Evolutionary conservation across 257 asterid genomes (phyloP).

Genomic region (Ligustrum vulgare): DNA sequence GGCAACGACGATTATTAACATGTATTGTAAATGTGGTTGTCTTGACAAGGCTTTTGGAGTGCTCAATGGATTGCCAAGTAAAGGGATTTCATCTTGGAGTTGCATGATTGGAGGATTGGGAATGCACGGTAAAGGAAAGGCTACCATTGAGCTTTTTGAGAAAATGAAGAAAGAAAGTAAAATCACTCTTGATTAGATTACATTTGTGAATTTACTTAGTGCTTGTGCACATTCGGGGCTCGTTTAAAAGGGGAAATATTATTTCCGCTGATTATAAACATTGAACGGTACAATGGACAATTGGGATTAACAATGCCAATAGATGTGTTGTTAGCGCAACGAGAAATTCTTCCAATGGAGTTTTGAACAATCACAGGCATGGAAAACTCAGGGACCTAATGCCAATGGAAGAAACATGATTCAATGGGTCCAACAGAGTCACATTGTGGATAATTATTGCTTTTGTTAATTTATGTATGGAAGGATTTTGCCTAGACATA

Average conservation of each 20-base stretch:
- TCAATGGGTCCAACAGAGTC: constrained; percentile 39
- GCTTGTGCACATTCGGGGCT: constrained; percentile 87
- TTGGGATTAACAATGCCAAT: constrained; percentile 20
- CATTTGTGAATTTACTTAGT: constrained; percentile 72
- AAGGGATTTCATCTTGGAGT: constrained; percentile 83
- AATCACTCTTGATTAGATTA: constrained; percentile 56
- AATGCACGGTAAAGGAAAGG: constrained; percentile 71
- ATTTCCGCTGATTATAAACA: constrained; percentile 26
- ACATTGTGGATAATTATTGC: constrained; percentile 14
- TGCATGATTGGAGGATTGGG: constrained; percentile 93
- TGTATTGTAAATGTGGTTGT: constrained; percentile 87
- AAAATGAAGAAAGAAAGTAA: constrained; percentile 59
- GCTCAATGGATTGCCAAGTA: constrained; percentile 42
- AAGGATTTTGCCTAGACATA: neutral
- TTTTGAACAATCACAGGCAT: constrained; percentile 22
- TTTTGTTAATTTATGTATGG: neutral
- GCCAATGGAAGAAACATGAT: constrained; percentile 35
- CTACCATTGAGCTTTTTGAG: constrained; percentile 65
- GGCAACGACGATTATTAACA: constrained; percentile 60
- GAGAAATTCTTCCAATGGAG: neutral
- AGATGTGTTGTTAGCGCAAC: constrained; percentile 19
- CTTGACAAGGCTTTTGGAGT: constrained; percentile 63
- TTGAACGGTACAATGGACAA: no score
- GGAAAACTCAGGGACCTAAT: constrained; percentile 32
- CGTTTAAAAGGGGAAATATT: constrained; percentile 60